These are phyloP conservation scores for Amphirosellinia nigrospora DNA, from an alignment of 495 filamentous ascomycete species.

Conservation along the genomic window DNA sequence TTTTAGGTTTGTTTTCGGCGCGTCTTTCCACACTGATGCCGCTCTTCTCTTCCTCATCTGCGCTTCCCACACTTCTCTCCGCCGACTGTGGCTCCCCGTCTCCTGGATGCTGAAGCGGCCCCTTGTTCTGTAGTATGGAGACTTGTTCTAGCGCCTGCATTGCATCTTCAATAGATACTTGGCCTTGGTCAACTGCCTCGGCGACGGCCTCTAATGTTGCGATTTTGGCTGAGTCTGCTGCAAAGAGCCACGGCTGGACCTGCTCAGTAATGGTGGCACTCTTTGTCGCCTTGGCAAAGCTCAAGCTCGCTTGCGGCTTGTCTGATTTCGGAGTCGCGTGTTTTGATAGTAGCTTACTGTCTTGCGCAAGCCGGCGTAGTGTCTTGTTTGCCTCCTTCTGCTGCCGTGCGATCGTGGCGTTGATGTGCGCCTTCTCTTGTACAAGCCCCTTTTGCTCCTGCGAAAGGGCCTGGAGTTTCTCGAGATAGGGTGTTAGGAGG, in stretches of 20 bases:
- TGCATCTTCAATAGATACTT: slow-evolving; percentile 51
- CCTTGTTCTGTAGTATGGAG: slow-evolving; percentile 44
- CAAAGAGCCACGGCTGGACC: slow-evolving; percentile 57
- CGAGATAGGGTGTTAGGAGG: slow-evolving; percentile 61
- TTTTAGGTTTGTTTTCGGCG: slow-evolving; percentile 33
- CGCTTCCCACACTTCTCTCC: slow-evolving; percentile 45
- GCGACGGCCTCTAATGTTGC: slow-evolving; percentile 53
- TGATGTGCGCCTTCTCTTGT: slow-evolving; percentile 68
- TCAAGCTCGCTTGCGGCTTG: slow-evolving; percentile 25
- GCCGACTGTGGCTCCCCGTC: slow-evolving; percentile 28
- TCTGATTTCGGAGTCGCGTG: slow-evolving; percentile 55
- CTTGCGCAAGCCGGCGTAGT: slow-evolving; percentile 67
- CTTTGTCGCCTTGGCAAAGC: slow-evolving; percentile 37
- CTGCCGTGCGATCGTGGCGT: slow-evolving; percentile 62
- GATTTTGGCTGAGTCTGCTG: slow-evolving; percentile 57
- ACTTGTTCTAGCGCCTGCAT: slow-evolving; percentile 48
- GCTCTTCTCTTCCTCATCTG: slow-evolving; percentile 37
- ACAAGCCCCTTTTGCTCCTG: slow-evolving; percentile 67
- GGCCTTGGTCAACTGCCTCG: slow-evolving; percentile 55
- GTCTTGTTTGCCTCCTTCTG: slow-evolving; percentile 61
- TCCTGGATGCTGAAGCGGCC: slow-evolving; percentile 24
- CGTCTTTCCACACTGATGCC: slow-evolving; percentile 35
- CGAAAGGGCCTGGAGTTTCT: slow-evolving; percentile 60
- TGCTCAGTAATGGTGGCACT: slow-evolving; percentile 41
- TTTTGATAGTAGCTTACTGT: slow-evolving; percentile 71